Base-by-base conservation (phyloP, 306 rosid species). In the Rosa lucieae region DNA sequence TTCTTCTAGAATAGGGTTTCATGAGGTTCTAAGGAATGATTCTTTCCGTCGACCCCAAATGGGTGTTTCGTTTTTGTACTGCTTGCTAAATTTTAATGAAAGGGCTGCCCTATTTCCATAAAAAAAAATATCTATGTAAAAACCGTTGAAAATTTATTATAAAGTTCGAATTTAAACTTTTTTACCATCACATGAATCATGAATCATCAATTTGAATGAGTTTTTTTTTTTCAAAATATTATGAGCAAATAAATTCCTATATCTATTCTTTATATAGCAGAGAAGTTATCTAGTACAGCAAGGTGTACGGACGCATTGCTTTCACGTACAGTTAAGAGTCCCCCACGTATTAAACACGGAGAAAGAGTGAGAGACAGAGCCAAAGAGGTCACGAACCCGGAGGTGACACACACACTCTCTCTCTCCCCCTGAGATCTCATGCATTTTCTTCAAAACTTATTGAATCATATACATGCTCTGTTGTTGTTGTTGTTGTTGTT, bases 371-470 rank as follows among this genome's bases (percentile, higher is more conserved):
- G 42, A 62, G 53, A 76, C 75, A 52, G 66, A 23, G 53, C 77
- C 59, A 79, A 48, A 71, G 49, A 74, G n/a, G 10, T 66, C 67
- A 77, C 44, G 52, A 51, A 71, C 77, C 42, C 35, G 29, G 29
- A 26, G 29, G 29, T 26, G 29, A 26, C 29, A 26, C 29, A 26
- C 29, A 26, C 29, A 0, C 29, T 26, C 29, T 37, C 10, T 39
- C 47, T 20, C 23, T 59, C 59, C 49, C 43, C 39, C 62, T 79
- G 70, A 56, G 89, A 88, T 87, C 91, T 67, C 80, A n/a, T 15
- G 5, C 61, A 37, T 21, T 77, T 13, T 39, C 23, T 35, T 63
- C 48, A 35, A 13, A 2, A 23, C 17, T 44, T 13, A 1, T 56
- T 46, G 11, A 37, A 32, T 46, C 4, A 3, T 1, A 13, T 32